Base-by-base conservation (phyloP, 495 filamentous ascomycete species). In the Penicillium soppii region DNA sequence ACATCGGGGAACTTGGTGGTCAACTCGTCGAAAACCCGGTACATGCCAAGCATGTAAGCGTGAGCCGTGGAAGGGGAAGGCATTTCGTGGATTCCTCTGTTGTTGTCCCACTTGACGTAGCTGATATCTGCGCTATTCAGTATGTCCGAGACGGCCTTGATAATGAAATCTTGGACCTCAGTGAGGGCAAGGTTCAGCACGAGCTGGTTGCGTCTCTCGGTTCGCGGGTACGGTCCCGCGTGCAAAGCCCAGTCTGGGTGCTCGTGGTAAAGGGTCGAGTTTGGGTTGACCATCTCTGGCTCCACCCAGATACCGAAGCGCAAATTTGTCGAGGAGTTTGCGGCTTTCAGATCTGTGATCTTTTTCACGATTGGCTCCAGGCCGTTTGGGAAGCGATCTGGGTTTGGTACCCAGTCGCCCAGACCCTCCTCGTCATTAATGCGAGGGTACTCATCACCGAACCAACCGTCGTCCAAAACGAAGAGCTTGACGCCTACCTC, bases 21-120 rank as follows among this genome's bases (percentile, higher is more conserved):
- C 15, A 83, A 66, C 9, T 67, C 73, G 39, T 78, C 68, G 48
- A 83, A 76, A 8, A 81, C 75, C 12, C 68, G 73, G 58, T 83
- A 82, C 47, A 82, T 43, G 9, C 78, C 79, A 0, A 83, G 64
- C 63, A 82, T 79, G 62, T 83, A 80, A 20, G 59, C 63, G 50
- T 83, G 73, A 52, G 73, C 62, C 2, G 62, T 69, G n/a, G 68
- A 59, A 0, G 79, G 78, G 1, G 71, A 75, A 17, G 76, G 54
- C 26, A 69, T 66, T 58, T 83, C 78, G 47, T 80, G 72, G 25
- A 79, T 77, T 1, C 73, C 76, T 7, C 80, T 65, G 56, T 83
- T 83, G 61, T 81, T 78, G 30, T 83, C 80, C 79, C 79, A 83
- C 47, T 83, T 83, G 46, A 83, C 68, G 45, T 82, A 83, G 23